Percentiles rank a stretch among this genome's conserved stretches.
phyloP scores from a whole-genome alignment of 495 filamentous ascomycete species.

The Hyphodiscus hymeniophilus region DNA sequence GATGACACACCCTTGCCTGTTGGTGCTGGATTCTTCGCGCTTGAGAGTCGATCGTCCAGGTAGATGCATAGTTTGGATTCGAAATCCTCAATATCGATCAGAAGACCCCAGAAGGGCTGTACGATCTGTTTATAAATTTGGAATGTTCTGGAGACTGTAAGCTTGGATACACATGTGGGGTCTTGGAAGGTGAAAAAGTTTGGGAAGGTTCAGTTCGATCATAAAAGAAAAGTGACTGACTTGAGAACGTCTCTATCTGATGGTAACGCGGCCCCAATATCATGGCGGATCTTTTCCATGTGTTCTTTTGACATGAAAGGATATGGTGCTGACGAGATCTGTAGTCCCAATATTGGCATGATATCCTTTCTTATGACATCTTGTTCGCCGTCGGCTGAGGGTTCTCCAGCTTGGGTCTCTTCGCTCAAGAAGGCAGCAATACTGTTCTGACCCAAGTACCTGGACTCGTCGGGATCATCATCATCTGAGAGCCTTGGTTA shows the following conservation, averaged over 20 bases:
- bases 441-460: constrained; percentile 59
- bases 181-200: background rate
- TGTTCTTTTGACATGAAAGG: constrained; percentile 71
- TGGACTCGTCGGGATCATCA: constrained; percentile 53
- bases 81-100: constrained; percentile 59
- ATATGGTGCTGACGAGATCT: constrained; percentile 75
- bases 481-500: constrained; percentile 31
- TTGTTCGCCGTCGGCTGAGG: constrained; percentile 28
- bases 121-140: constrained; percentile 68
- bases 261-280: constrained; percentile 59
- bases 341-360: constrained; percentile 70
- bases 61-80: constrained; percentile 59
- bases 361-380: constrained; percentile 53
- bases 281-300: constrained; percentile 58
- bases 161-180: background rate
- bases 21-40: constrained; percentile 27
- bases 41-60: constrained; percentile 52
- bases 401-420: constrained; percentile 30
- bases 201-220: background rate
- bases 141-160: constrained; percentile 45
- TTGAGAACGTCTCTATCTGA: constrained; percentile 54
- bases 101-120: constrained; percentile 70
- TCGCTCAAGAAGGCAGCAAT: constrained; percentile 60
- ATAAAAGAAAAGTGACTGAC: constrained; percentile 24
- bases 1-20: constrained; percentile 48